Evolutionary conservation across 2,329 filamentous ascomycete genomes (phyloP), one percentile per base, ranked within the genome.

Genomic region (Botrytis tulipae): DNA sequence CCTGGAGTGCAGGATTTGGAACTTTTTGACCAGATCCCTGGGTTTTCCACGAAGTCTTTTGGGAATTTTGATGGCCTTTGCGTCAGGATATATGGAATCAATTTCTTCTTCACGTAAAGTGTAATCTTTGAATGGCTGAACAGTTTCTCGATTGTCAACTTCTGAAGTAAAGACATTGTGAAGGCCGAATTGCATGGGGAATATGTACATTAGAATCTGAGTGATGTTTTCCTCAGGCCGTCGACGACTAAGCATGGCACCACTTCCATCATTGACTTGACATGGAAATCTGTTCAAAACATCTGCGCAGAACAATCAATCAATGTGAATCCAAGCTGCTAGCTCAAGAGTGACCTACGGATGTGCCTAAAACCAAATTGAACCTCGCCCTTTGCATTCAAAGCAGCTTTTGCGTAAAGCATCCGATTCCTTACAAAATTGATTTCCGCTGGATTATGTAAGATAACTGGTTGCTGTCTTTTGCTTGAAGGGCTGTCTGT

Each of bases 151-250:
- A 35, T 80, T 81, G 80, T 96, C 87, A 25, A 92, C 86, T 5
- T 84, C 83, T 8, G 90, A 93, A 0, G 90, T 94, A 80, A 98
- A 98, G n/a, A 92, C 94, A 82, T 98, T 99, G 80, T 97, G 94
- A 5, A 99, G 84, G 22, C 89, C 89, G 79, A 97, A 98, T 79
- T 98, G 95, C 18, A 91, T 87, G 46, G 96, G 96, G 78, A 99
- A 99, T 1, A 99, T 90, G 82, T 98, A 95, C 85, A 95, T 96
- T 88, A 97, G 89, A 32, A 97, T 83, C 77, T 92, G 93, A 18
- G 90, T 80, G 0, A 90, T 92, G 75, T 91, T 87, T 20, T 68
- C n/a, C 48, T 57, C 35, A 1, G 70, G 70, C 44, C 37, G n/a
- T 72, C 62, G 32, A 44, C 42, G 42, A 71, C 25, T 61, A 35